These are phyloP conservation scores for Silene uniflora DNA, from an alignment of 148 eudicot genomes.

Conservation along the genomic window DNA sequence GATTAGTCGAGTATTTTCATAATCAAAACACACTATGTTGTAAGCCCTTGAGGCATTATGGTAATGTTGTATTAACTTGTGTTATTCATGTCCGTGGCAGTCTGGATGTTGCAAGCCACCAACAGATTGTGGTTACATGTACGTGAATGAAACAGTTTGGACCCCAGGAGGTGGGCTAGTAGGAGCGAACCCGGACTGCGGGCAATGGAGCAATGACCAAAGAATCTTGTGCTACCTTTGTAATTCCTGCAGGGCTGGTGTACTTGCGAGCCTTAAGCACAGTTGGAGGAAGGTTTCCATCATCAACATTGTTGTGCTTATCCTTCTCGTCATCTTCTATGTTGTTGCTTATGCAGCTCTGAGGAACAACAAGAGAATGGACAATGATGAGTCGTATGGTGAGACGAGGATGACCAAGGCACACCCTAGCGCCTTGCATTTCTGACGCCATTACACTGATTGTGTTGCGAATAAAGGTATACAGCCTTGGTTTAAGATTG, in stretches of 20 bases:
- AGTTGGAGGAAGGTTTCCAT: constrained; percentile 94
- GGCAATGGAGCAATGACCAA: constrained; percentile 75
- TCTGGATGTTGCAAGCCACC: constrained; percentile 99
- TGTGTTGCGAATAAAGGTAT: neutral
- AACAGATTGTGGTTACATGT: constrained; percentile 68
- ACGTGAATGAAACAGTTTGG: constrained; percentile 78
- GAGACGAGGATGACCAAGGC: constrained; percentile 88
- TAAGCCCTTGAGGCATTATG: neutral
- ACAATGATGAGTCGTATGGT: constrained; percentile 79
- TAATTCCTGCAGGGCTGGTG: constrained; percentile 89
- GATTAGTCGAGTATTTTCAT: too few species aligned
- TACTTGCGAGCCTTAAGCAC: constrained; percentile 72
- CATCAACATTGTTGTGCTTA: constrained; percentile 67
- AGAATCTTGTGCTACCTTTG: constrained; percentile 62
- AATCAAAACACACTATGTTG: too few species aligned
- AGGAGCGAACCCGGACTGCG: constrained; percentile 49
- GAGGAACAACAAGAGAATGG: constrained; percentile 77
- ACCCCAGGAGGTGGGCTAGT: constrained; percentile 38
- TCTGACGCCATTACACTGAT: constrained; percentile 20
- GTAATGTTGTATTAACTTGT: neutral
- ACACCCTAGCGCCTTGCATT: constrained; percentile 63
- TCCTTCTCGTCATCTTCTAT: constrained; percentile 72
- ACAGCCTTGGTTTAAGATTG: neutral
- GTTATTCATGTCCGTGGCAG: constrained; percentile 27
- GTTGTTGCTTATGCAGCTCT: constrained; percentile 73